Conservation (phyloP, 31 red algal genomes). For the Odonthalia washingtoniensis region DNA sequence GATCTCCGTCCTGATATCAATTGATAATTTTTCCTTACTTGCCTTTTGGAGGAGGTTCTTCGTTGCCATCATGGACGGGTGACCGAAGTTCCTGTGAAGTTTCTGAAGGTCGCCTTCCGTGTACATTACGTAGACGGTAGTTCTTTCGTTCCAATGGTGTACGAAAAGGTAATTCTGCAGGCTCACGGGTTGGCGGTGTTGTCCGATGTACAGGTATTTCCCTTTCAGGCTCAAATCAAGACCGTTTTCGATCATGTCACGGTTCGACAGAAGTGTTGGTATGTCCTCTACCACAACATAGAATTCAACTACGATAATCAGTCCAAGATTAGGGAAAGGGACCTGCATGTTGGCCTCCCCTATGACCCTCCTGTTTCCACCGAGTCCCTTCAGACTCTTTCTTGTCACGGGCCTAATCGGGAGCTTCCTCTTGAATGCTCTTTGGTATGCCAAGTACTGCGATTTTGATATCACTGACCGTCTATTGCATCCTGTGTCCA, state of each 20-base stretch:
- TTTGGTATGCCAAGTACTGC: background rate
- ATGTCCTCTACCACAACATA: background rate
- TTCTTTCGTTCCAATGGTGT: conserved; percentile 1
- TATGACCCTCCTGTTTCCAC: background rate
- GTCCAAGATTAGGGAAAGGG: conserved; percentile 13
- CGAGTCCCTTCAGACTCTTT: background rate
- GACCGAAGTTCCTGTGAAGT: conserved; percentile 23
- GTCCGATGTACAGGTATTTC: too few relatives aligned
- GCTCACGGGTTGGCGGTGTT: background rate
- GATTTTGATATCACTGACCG: background rate
- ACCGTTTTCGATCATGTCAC: conserved; percentile 29
- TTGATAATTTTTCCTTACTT: background rate
- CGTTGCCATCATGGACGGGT: background rate
- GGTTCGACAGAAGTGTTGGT: background rate
- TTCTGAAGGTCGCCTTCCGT: conserved; percentile 10
- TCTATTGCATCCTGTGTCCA: background rate
- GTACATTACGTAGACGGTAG: background rate
- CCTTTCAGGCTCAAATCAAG: background rate
- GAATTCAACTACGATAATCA: conserved; percentile 24
- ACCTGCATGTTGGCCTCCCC: too few relatives aligned
- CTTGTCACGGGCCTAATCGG: background rate
- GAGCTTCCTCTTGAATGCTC: background rate
- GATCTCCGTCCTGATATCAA: background rate
- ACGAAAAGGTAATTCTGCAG: conserved; percentile 17
- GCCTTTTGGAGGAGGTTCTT: background rate